Percentiles rank a stretch among this genome's conserved stretches.
These are phyloP conservation scores for Phytopythium helicoides DNA, from an alignment of 352 stramenopile species.

Conservation along the genomic window DNA sequence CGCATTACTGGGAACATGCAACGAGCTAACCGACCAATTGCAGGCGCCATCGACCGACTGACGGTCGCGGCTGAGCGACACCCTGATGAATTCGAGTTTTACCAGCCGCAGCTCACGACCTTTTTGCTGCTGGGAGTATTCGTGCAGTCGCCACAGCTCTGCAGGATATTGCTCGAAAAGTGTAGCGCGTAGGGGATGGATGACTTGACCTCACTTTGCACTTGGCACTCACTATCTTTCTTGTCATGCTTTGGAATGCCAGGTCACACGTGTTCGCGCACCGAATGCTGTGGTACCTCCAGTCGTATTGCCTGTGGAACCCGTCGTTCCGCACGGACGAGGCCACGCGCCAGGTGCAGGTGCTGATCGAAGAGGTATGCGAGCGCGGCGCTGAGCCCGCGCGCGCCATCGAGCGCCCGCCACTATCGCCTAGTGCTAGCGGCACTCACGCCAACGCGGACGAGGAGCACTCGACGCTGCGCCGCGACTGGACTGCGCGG, in stretches of 20 bases:
- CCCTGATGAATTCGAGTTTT: constrained; percentile 78
- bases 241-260: neutral
- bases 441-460: constrained; percentile 18
- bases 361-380: constrained; percentile 79
- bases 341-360: constrained; percentile 56
- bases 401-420: constrained; percentile 36
- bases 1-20: too few species aligned
- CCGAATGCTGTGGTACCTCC: constrained; percentile 83
- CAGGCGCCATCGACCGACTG: constrained; percentile 51
- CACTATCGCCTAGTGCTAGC: constrained; percentile 4
- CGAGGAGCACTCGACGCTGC: constrained; percentile 9
- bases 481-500: constrained; percentile 11
- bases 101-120: constrained; percentile 80
- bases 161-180: constrained; percentile 68
- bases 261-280: constrained; percentile 85
- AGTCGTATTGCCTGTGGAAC: constrained; percentile 75
- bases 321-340: constrained; percentile 52
- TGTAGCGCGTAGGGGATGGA: constrained; percentile 54
- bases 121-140: constrained; percentile 78
- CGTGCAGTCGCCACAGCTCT: constrained; percentile 59
- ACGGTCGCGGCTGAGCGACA: constrained; percentile 48
- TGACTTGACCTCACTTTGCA: neutral
- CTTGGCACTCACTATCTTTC: neutral
- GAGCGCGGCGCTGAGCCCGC: constrained; percentile 49
- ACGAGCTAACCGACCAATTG: neutral